These are phyloP conservation scores for Naganishia antarctica DNA, from an alignment of 768 basidiomycete species.

Conservation along the genomic window DNA sequence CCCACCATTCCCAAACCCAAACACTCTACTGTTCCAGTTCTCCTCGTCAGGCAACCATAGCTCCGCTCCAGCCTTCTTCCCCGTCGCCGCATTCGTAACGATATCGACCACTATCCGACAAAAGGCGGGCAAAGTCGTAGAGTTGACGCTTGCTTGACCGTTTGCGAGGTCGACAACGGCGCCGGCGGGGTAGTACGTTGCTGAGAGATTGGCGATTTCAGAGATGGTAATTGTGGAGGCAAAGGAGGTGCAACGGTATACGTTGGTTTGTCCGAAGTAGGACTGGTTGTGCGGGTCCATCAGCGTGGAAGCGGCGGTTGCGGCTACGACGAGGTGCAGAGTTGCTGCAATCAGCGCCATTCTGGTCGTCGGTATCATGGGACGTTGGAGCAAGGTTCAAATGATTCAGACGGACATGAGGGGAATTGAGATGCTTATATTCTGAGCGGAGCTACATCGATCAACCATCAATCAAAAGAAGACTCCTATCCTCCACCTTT, in stretches of 20 bases:
- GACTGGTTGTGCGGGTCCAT: background rate
- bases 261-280: background rate
- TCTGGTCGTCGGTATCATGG: too few species aligned
- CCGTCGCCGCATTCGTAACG: background rate
- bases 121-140: background rate
- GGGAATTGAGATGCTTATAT: too few species aligned
- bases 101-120: background rate
- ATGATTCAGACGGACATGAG: too few species aligned
- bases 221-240: background rate
- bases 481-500: too few species aligned
- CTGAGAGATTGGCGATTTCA: background rate
- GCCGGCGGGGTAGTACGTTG: background rate
- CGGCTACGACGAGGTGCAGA: too few species aligned
- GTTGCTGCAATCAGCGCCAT: too few species aligned
- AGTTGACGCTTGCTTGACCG: constrained; percentile 6
- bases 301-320: background rate
- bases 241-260: constrained; percentile 2
- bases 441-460: too few species aligned
- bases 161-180: background rate
- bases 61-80: constrained; percentile 4
- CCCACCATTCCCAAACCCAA: constrained; percentile 7
- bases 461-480: too few species aligned
- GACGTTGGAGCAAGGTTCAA: too few species aligned
- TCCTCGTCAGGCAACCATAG: constrained; percentile 6
- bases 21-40: background rate